phyloP scores from a whole-genome alignment of 345 rosid genomes.

The Syzygium aqueum region DNA sequence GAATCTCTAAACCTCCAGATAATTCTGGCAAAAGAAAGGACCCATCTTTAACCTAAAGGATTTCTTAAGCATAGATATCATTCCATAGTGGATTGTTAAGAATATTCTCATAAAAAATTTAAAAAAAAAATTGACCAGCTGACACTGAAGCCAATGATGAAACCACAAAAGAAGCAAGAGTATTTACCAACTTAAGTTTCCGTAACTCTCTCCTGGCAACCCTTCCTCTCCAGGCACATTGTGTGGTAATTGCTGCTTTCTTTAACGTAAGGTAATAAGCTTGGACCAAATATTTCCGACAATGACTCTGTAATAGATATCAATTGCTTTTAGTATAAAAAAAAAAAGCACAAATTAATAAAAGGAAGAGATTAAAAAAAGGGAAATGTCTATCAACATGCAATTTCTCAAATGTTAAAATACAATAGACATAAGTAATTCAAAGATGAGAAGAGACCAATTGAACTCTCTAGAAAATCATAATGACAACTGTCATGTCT shows the following conservation, averaged over 20 bases:
- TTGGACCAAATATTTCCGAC: constrained; percentile 51
- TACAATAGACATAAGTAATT: neutral
- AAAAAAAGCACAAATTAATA: neutral
- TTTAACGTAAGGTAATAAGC: constrained; percentile 30
- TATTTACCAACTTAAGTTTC: constrained; percentile 66
- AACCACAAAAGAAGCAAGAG: neutral
- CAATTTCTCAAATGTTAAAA: neutral
- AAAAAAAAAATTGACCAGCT: neutral
- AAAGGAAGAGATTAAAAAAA: neutral
- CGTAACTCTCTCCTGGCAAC: constrained; percentile 68
- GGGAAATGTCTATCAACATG: neutral
- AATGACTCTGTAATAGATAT: constrained; percentile 40
- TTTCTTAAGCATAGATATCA: neutral
- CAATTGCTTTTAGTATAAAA: neutral
- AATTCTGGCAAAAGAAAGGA: neutral
- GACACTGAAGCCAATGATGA: neutral
- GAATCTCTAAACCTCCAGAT: neutral
- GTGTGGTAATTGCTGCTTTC: constrained; percentile 63
- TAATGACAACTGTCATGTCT: neutral
- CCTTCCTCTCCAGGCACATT: constrained; percentile 76
- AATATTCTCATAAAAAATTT: neutral
- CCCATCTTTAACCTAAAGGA: neutral
- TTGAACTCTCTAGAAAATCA: neutral
- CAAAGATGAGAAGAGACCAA: neutral
- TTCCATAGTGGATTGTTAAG: neutral